Percentiles rank a stretch among this genome's conserved stretches.
phyloP scores from a whole-genome alignment of 2,329 filamentous ascomycete species.

The Neoarthrinium moseri region DNA sequence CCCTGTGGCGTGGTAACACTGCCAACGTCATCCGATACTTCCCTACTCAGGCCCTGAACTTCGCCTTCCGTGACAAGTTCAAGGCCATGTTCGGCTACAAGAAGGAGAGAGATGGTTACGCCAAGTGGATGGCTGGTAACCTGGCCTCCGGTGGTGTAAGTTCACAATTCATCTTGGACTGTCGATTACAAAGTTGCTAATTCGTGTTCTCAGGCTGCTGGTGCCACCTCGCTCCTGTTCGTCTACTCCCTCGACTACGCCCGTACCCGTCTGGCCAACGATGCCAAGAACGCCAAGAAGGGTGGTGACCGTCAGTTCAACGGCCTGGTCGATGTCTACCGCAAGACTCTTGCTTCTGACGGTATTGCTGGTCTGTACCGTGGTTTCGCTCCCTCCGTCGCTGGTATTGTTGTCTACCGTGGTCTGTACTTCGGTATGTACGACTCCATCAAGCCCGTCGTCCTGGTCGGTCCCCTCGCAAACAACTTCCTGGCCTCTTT shows the following conservation, averaged over 20 bases:
- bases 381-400: conserved; percentile 99
- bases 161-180: conserved; percentile 27
- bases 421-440: conserved; percentile 99
- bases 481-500: conserved; percentile 99
- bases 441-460: conserved; percentile 99
- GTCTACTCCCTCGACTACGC: conserved; percentile 99
- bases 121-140: conserved; percentile 99
- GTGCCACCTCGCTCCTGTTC: conserved; percentile 99
- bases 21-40: conserved; percentile 99
- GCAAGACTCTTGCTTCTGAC: conserved; percentile 98
- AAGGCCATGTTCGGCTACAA: conserved; percentile 99
- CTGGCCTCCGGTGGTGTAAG: conserved; percentile 98
- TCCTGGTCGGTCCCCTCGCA: conserved; percentile 86
- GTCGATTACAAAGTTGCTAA: not conserved
- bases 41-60: conserved; percentile 99
- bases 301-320: conserved; percentile 99
- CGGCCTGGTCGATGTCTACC: conserved; percentile 99
- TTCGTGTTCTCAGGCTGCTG: conserved; percentile 66
- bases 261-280: conserved; percentile 99
- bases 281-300: conserved; percentile 97
- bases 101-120: conserved; percentile 99
- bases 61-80: conserved; percentile 99
- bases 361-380: conserved; percentile 99
- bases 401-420: conserved; percentile 99
- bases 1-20: conserved; percentile 99